Conservation (phyloP, 1,284 basidiomycete genomes). For the Xerocomus nothofagi region DNA sequence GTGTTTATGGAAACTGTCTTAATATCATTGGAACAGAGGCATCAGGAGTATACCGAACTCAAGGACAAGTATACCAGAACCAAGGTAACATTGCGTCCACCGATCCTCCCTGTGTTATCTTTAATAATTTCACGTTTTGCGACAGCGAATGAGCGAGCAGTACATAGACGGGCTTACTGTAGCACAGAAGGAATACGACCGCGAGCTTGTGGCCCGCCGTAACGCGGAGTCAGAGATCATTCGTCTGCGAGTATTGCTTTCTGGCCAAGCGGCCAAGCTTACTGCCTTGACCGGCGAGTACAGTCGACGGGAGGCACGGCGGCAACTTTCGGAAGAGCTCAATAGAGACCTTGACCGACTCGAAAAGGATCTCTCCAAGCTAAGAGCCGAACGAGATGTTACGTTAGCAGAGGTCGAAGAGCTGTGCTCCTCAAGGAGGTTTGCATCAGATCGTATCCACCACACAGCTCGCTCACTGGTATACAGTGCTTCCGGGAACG, state of each 20-base stretch:
- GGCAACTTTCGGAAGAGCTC: constrained; percentile 79
- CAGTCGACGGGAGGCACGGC: constrained; percentile 73
- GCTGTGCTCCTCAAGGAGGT: constrained; percentile 74
- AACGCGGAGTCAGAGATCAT: constrained; percentile 93
- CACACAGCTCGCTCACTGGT: constrained; percentile 23
- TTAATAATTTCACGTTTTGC: constrained; percentile 6
- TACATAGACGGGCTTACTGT: constrained; percentile 91
- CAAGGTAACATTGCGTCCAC: constrained; percentile 53
- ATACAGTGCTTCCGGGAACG: constrained; percentile 27
- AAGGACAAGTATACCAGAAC: constrained; percentile 82
- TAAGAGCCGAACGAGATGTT: constrained; percentile 89
- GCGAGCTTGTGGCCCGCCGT: constrained; percentile 80
- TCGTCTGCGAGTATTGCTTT: constrained; percentile 79
- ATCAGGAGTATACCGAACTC: constrained; percentile 63
- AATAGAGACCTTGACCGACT: constrained; percentile 74
- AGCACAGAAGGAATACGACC: constrained; percentile 92
- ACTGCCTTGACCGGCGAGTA: constrained; percentile 81
- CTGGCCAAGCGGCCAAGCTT: constrained; percentile 86
- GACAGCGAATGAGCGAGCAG: constrained; percentile 82
- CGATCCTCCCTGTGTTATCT: neutral
- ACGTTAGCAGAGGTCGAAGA: constrained; percentile 93
- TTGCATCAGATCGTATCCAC: constrained; percentile 11
- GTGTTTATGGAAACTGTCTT: constrained; percentile 75
- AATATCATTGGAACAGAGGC: constrained; percentile 65
- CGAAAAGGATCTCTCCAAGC: constrained; percentile 83